Base-by-base conservation (phyloP, 2,329 filamentous ascomycete species). In the Orbilia brochopaga region DNA sequence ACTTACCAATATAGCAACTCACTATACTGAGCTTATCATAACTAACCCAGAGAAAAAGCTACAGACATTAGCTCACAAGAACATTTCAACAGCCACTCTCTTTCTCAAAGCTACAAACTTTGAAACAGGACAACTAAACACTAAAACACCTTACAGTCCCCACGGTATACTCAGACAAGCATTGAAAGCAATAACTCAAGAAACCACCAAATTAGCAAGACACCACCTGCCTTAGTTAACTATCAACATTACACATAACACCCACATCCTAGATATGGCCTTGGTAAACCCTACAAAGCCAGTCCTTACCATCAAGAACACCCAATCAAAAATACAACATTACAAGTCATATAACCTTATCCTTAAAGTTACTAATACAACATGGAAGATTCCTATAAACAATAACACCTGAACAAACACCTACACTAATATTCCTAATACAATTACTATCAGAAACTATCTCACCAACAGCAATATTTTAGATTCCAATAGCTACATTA, bases 301-400 rank as follows among this genome's bases (percentile, higher is more conserved):
- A 10, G 7, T 37, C 24, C 32, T 59, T 3, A 40, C 44, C 5
- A 17, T 59, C 5, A 10, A 23, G 17, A 7, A 59, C 21, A 32
- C 48, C 23, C 13, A 59, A 30, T 32, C 56, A 2, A 44, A 30
- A 21, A 40, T 7, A 1, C 21, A 23, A 17, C 23, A n/a, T 51
- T n/a, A 32, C 13, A 27, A 37, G 21, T 27, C 46, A 8, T 59
- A 59, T 24, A 42, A 59, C 19, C 44, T 59, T 59, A n/a, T 59
- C n/a, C 11, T 59, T n/a, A 59, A 59, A 10, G 44, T 19, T 23
- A 50, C 56, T 17, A 27, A 42, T 15, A 24, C 56, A 6, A 59
- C 56, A 24, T 59, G 44, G 27, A 46, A 59, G 8, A 24, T 59
- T 17, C 44, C 56, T 17, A 23, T 59, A 15, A 37, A n/a, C 19